Evolutionary conservation across 768 basidiomycete genomes (phyloP), one percentile per base, ranked within the genome.

Genomic region (Suillus tomentosus): DNA sequence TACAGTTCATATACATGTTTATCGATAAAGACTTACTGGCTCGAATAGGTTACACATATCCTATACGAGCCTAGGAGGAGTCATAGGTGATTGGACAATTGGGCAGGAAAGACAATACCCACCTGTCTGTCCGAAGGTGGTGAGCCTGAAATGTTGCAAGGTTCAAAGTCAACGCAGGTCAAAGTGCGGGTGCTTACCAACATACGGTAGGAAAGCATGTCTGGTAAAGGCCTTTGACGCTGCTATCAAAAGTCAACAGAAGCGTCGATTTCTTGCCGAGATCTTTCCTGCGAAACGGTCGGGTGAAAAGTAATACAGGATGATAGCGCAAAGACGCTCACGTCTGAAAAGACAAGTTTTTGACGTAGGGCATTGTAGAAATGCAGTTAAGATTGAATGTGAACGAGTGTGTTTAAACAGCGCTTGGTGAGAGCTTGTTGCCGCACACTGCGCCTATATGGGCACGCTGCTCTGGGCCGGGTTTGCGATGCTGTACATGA

Each of bases 281-380:
- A 39, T 40, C 56, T 27, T 57, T 40, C 8, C 56, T 57, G 37
- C 39, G 5, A 57, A 36, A 57, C 15, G 9, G 22, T 40, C 15
- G 13, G n/a, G 55, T 56, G 27, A 22, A 56, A 56, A 14, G 7
- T 4, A 5, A 53, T 24, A 8, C 24, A 22, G 9, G 10, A 17
- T 1, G 22, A 40, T 27, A 27, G 15, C 2, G 22, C 39, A 19
- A 39, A 9, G 22, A 24, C 5, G 3, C 56, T 40, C 22, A 57
- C 56, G 37, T 17, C 56, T 57, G 56, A 5, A 57, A 57, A 24
- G 22, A 22, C 55, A 56, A 37, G 56, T 57, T 17, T 57, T 39
- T 57, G 39, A 57, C 56, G 17, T 17, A 57, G 24, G 24, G 0
- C 24, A 57, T 57, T 15, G 22, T 17, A 53, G 2, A 34, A 11